Conservation (phyloP, 345 rosid genomes). For the Lenwebbia sp. region DNA sequence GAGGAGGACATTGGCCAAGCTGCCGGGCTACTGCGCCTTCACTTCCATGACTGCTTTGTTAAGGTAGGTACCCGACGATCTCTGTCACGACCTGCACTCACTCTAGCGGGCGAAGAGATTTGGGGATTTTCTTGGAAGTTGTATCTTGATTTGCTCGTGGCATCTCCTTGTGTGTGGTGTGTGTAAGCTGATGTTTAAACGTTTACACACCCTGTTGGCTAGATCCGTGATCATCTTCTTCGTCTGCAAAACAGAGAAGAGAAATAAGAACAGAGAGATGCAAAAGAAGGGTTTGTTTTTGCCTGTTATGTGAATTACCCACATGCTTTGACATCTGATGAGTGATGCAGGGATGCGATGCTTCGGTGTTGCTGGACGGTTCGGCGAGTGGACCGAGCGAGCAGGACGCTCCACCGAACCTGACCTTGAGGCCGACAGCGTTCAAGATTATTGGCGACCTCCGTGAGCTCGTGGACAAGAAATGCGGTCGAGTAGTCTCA, state of each 20-base stretch:
- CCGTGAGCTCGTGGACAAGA: slow-evolving; percentile 18
- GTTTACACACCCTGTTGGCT: neutral
- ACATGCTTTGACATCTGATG: neutral
- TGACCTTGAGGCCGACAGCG: slow-evolving; percentile 23
- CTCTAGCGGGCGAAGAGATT: neutral
- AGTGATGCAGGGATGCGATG: slow-evolving; percentile 70
- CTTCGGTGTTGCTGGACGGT: slow-evolving; percentile 69
- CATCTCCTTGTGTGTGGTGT: neutral
- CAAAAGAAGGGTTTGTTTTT: neutral
- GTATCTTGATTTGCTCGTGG: neutral
- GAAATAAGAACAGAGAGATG: neutral
- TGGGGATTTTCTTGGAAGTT: neutral
- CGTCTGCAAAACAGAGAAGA: neutral
- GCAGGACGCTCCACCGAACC: slow-evolving; percentile 60
- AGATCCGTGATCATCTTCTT: neutral
- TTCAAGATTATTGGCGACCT: slow-evolving; percentile 41
- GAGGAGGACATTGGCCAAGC: slow-evolving; percentile 69
- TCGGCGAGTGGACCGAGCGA: slow-evolving; percentile 81
- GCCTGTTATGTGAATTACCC: neutral
- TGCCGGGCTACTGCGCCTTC: slow-evolving; percentile 86
- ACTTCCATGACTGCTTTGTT: slow-evolving; percentile 94
- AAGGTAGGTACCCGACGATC: slow-evolving; percentile 23
- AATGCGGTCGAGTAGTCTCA: slow-evolving; percentile 47
- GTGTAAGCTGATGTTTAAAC: neutral
- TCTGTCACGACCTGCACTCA: neutral